These are phyloP conservation scores for Claviceps capensis DNA, from an alignment of 2,329 filamentous ascomycete genomes.

Conservation along the genomic window DNA sequence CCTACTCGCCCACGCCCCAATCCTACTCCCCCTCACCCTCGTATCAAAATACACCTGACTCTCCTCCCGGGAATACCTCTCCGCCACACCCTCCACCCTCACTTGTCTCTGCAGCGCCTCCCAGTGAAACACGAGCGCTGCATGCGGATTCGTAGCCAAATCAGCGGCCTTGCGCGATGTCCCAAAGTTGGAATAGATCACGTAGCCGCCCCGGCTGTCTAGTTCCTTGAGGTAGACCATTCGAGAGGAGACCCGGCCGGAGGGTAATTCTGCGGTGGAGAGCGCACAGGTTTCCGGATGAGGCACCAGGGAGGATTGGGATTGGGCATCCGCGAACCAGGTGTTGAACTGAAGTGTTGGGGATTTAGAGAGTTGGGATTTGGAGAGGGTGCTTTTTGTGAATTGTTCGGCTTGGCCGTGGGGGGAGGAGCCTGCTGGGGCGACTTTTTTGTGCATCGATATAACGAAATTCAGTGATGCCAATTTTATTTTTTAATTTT, in stretches of 20 bases:
- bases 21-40: slow-evolving; percentile 61
- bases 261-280: slow-evolving; percentile 71
- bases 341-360: slow-evolving; percentile 76
- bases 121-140: slow-evolving; percentile 86
- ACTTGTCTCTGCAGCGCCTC: slow-evolving; percentile 76
- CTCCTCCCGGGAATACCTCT: slow-evolving; percentile 55
- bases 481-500: background rate
- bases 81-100: slow-evolving; percentile 65
- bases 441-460: slow-evolving; percentile 29
- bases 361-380: slow-evolving; percentile 42
- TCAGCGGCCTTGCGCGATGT: slow-evolving; percentile 59
- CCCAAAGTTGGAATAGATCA: slow-evolving; percentile 87
- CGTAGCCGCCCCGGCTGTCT: slow-evolving; percentile 60
- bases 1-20: slow-evolving; percentile 87
- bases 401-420: slow-evolving; percentile 64
- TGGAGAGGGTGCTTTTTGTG: slow-evolving; percentile 46
- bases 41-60: slow-evolving; percentile 56
- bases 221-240: slow-evolving; percentile 94
- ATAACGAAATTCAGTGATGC: too few relatives aligned
- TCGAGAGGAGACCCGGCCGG: slow-evolving; percentile 70
- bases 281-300: slow-evolving; percentile 84
- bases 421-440: slow-evolving; percentile 44
- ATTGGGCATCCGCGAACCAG: slow-evolving; percentile 71
- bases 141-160: slow-evolving; percentile 59
- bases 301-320: slow-evolving; percentile 44